Evolutionary conservation across 2,329 filamentous ascomycete species (phyloP).

Genomic region (Claviceps lovelessii): DNA sequence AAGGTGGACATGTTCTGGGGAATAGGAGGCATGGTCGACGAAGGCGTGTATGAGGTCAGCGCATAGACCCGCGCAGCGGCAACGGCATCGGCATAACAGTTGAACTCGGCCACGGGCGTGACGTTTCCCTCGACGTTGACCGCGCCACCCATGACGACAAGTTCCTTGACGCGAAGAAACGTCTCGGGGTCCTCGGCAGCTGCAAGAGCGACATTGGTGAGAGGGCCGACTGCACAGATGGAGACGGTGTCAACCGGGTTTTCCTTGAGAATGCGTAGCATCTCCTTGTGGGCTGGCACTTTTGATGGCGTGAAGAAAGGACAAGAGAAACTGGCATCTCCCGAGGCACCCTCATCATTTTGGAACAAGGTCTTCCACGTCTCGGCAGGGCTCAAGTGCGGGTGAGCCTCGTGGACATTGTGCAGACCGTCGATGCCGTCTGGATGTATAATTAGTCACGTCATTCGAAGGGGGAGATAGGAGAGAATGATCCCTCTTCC

Average conservation of each 20-base stretch:
- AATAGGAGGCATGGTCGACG: conserved; percentile 65
- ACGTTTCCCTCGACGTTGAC: conserved; percentile 70
- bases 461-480: not conserved
- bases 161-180: conserved; percentile 76
- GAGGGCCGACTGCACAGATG: conserved; percentile 77
- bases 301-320: conserved; percentile 63
- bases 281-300: conserved; percentile 64
- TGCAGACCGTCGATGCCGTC: conserved; percentile 66
- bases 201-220: conserved; percentile 87
- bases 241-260: conserved; percentile 74
- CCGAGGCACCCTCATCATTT: conserved; percentile 16
- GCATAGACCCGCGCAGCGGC: conserved; percentile 66
- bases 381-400: conserved; percentile 59
- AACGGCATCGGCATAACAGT: conserved; percentile 76
- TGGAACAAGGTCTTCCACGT: conserved; percentile 57
- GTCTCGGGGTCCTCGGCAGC: conserved; percentile 79
- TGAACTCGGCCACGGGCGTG: conserved; percentile 82
- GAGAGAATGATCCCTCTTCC: not conserved
- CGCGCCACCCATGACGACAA: conserved; percentile 90
- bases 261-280: conserved; percentile 69
- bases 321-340: conserved; percentile 31
- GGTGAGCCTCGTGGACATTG: conserved; percentile 59
- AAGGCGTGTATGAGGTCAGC: conserved; percentile 57
- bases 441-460: conserved; percentile 18
- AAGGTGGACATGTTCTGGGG: conserved; percentile 36